Conservation (phyloP, 2,329 filamentous ascomycete genomes). For the Curvularia sp. region DNA sequence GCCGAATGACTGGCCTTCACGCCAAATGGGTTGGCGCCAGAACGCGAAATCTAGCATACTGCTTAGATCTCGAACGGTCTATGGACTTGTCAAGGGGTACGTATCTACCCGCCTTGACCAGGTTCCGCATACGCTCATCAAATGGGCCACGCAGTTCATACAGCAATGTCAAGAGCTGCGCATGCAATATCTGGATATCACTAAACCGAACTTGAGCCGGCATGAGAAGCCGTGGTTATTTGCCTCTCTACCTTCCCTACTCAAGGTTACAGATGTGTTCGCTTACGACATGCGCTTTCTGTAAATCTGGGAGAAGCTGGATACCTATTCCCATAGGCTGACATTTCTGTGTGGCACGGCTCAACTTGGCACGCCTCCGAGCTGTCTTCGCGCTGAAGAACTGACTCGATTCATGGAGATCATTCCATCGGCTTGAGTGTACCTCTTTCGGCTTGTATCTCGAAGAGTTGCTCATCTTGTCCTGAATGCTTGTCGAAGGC, state of each 20-base stretch:
- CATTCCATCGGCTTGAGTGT: neutral
- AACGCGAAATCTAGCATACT: slow-evolving; percentile 11
- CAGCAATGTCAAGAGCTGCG: slow-evolving; percentile 22
- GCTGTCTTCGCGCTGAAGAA: neutral
- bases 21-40: neutral
- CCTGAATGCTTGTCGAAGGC: neutral
- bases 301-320: neutral
- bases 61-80: slow-evolving; percentile 2
- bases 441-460: neutral
- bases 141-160: slow-evolving; percentile 16
- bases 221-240: slow-evolving; percentile 29
- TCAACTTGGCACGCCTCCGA: neutral
- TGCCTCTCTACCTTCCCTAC: slow-evolving; percentile 1
- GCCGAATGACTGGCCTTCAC: neutral
- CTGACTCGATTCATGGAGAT: neutral
- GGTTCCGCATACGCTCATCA: slow-evolving; percentile 16
- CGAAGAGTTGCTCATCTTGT: neutral
- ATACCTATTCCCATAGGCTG: neutral
- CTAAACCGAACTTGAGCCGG: slow-evolving; percentile 23
- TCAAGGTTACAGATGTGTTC: slow-evolving; percentile 4
- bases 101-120: slow-evolving; percentile 8
- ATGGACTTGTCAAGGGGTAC: slow-evolving; percentile 9
- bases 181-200: slow-evolving; percentile 32
- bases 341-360: neutral
- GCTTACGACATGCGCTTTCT: neutral